These are phyloP conservation scores for Fonsecaea erecta DNA, from an alignment of 2,329 filamentous ascomycete genomes.

Conservation along the genomic window DNA sequence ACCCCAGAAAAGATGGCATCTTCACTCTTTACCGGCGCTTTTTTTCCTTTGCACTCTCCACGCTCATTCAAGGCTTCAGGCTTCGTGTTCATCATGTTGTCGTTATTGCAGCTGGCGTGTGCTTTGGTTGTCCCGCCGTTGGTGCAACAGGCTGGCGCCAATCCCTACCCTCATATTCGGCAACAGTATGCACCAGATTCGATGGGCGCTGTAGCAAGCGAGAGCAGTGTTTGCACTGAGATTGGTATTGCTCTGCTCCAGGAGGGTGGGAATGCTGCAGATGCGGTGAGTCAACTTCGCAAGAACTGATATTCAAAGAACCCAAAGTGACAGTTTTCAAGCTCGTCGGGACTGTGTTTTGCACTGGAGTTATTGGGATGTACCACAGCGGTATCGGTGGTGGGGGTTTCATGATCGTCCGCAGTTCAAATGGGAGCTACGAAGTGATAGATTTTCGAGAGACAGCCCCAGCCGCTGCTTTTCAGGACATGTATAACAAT, in stretches of 20 bases:
- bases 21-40: conserved; percentile 7
- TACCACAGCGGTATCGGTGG: conserved; percentile 83
- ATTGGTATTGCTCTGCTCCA: conserved; percentile 69
- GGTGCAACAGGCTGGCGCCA: conserved; percentile 30
- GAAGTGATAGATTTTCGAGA: conserved; percentile 91
- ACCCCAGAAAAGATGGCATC: conserved; percentile 20
- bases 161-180: conserved; percentile 21
- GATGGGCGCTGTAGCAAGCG: conserved; percentile 70
- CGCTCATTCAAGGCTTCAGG: conserved; percentile 4
- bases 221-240: conserved; percentile 69
- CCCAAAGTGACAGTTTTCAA: conserved; percentile 35
- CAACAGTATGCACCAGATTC: conserved; percentile 35
- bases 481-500: conserved; percentile 81
- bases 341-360: conserved; percentile 74
- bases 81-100: conserved; percentile 27
- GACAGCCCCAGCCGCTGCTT: conserved; percentile 79
- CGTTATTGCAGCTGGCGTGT: conserved; percentile 26
- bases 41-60: conserved; percentile 11
- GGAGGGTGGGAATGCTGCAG: conserved; percentile 72
- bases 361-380: conserved; percentile 75
- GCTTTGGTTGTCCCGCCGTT: conserved; percentile 26
- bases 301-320: not conserved
- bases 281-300: conserved; percentile 59
- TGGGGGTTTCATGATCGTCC: conserved; percentile 86
- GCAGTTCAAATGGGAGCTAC: conserved; percentile 72